phyloP scores from a whole-genome alignment of 148 eudicot genomes.

The Suaeda aralocaspica region DNA sequence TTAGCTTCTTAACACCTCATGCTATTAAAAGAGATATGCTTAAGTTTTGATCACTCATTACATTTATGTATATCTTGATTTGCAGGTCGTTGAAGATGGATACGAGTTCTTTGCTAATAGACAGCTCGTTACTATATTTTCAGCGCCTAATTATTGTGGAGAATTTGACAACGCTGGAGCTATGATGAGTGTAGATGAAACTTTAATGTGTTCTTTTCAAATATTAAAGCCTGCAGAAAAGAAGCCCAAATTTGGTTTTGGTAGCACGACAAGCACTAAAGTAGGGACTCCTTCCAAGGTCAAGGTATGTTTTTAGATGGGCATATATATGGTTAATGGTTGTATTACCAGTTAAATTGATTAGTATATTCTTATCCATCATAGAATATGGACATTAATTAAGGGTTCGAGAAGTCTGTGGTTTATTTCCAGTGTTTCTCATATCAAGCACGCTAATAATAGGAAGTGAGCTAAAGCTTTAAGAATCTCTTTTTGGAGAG shows the following conservation, averaged over 20 bases:
- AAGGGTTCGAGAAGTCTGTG: too few species aligned
- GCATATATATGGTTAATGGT: not conserved
- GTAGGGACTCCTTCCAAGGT: constrained; percentile 22
- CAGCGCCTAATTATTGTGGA: constrained; percentile 37
- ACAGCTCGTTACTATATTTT: constrained; percentile 33
- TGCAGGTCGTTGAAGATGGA: constrained; percentile 39
- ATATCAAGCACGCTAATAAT: too few species aligned
- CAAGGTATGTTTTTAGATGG: constrained; percentile 14
- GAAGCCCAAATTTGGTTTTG: constrained; percentile 23
- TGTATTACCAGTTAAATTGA: not conserved
- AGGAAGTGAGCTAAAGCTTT: too few species aligned
- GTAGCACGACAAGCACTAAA: constrained; percentile 27
- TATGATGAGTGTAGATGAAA: constrained; percentile 33
- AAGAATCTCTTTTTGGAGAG: too few species aligned
- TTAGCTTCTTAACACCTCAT: not conserved
- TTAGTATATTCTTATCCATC: not conserved
- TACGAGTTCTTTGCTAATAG: constrained; percentile 33
- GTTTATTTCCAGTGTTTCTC: too few species aligned
- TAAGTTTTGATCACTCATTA: not conserved
- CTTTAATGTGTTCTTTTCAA: constrained; percentile 33
- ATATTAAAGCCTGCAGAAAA: constrained; percentile 32
- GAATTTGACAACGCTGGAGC: constrained; percentile 39
- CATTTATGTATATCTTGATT: not conserved
- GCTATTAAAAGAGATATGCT: not conserved
- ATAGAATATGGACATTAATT: not conserved